Evolutionary conservation across 129 eudicot genomes (phyloP).

Genomic region (Pseudognaphalium luteoalbum): DNA sequence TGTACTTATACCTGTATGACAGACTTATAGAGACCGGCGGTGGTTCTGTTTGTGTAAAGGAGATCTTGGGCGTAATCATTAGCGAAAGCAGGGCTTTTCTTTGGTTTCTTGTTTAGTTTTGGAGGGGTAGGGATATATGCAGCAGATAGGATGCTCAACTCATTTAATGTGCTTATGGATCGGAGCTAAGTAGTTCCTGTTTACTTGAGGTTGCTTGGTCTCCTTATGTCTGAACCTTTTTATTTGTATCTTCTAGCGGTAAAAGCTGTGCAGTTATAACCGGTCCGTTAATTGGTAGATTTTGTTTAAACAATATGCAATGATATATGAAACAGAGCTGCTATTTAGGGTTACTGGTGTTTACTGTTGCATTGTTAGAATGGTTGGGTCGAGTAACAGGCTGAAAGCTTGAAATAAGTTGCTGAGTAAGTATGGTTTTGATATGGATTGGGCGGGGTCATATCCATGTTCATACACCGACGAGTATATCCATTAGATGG

Average conservation of each 20-base stretch:
- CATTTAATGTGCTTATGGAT: not conserved
- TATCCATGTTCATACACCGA: no score
- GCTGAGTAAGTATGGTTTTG: no score
- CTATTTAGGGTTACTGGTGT: not conserved
- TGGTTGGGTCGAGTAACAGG: not conserved
- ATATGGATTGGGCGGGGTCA: no score
- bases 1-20: slow-evolving; percentile 19
- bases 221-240: not conserved
- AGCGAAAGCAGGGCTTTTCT: slow-evolving; percentile 1
- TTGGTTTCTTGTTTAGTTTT: not conserved
- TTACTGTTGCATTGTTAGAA: no score
- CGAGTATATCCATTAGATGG: no score
- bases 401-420: no score
- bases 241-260: not conserved
- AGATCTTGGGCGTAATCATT: slow-evolving; percentile 7
- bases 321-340: not conserved
- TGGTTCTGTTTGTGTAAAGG: slow-evolving; percentile 24
- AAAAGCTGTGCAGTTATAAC: not conserved
- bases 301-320: not conserved
- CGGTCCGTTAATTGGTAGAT: not conserved
- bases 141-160: slow-evolving; percentile 8
- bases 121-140: slow-evolving; percentile 13
- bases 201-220: not conserved
- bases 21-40: slow-evolving; percentile 1
- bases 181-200: not conserved